phyloP scores from a whole-genome alignment of 179 eudicot species.

The Pouteria campechiana region DNA sequence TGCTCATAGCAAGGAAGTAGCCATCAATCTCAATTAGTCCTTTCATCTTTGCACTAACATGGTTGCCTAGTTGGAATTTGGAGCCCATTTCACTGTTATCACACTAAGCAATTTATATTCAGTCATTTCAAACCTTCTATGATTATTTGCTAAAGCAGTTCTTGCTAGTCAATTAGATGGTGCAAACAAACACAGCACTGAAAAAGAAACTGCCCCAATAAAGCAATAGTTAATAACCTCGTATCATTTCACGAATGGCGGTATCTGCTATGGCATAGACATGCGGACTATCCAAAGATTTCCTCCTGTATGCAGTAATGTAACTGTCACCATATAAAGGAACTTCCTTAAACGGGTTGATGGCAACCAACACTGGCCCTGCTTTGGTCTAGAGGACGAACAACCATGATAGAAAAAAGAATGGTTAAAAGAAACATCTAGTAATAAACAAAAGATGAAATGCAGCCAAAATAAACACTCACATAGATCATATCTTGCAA shows the following conservation, averaged over 20 bases:
- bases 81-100: too few species aligned
- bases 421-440: not conserved
- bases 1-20: too few species aligned
- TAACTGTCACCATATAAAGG: slow-evolving; percentile 72
- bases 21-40: too few species aligned
- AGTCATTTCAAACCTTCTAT: not conserved
- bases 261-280: slow-evolving; percentile 95
- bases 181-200: not conserved
- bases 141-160: not conserved
- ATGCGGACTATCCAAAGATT: slow-evolving; percentile 74
- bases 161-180: too few species aligned
- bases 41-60: too few species aligned
- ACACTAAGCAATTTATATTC: too few species aligned
- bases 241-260: slow-evolving; percentile 83
- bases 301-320: slow-evolving; percentile 62
- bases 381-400: slow-evolving; percentile 70
- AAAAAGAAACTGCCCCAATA: not conserved
- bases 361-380: slow-evolving; percentile 91
- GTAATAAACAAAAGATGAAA: slow-evolving; percentile 3
- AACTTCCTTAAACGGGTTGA: slow-evolving; percentile 89
- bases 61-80: too few species aligned
- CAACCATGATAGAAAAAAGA: slow-evolving; percentile 5
- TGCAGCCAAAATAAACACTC: slow-evolving; percentile 16
- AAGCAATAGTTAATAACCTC: slow-evolving; percentile 41
- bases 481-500: slow-evolving; percentile 75